Percentiles rank a stretch among this genome's conserved stretches.
phyloP scores from a whole-genome alignment of 352 stramenopile genomes.

The Blastocystis sp. region DNA sequence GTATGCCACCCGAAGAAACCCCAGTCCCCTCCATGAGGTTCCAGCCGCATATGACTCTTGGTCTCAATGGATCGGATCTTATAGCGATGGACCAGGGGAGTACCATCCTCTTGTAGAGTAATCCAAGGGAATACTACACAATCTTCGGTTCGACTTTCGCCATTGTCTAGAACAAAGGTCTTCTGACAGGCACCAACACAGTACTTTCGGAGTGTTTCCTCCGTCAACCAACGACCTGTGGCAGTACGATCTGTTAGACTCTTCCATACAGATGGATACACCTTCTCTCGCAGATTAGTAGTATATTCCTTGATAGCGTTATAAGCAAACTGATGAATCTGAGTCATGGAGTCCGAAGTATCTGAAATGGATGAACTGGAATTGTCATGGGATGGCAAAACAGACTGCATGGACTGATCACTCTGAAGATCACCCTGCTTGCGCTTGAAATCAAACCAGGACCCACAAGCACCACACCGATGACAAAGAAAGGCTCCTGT shows the following conservation, averaged over 20 bases:
- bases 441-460: conserved; percentile 84
- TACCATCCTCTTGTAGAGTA: neutral
- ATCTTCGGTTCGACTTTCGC: conserved; percentile 72
- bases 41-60: conserved; percentile 81
- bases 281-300: conserved; percentile 34
- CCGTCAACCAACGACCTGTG: conserved; percentile 74
- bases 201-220: conserved; percentile 81
- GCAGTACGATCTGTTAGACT: conserved; percentile 15
- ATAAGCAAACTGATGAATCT: conserved; percentile 47
- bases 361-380: neutral
- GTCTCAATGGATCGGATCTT: conserved; percentile 81
- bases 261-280: conserved; percentile 13
- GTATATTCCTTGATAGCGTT: conserved; percentile 57
- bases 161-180: conserved; percentile 77
- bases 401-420: neutral
- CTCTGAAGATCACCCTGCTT: conserved; percentile 72
- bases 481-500: conserved; percentile 85
- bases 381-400: neutral
- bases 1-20: conserved; percentile 99
- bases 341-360: neutral
- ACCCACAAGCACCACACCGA: conserved; percentile 79
- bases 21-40: conserved; percentile 88
- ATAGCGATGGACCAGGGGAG: conserved; percentile 71
- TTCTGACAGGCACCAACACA: conserved; percentile 83
- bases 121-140: conserved; percentile 95